phyloP scores from a whole-genome alignment of 2,329 filamentous ascomycete species.

The Aspergillus flavus region DNA sequence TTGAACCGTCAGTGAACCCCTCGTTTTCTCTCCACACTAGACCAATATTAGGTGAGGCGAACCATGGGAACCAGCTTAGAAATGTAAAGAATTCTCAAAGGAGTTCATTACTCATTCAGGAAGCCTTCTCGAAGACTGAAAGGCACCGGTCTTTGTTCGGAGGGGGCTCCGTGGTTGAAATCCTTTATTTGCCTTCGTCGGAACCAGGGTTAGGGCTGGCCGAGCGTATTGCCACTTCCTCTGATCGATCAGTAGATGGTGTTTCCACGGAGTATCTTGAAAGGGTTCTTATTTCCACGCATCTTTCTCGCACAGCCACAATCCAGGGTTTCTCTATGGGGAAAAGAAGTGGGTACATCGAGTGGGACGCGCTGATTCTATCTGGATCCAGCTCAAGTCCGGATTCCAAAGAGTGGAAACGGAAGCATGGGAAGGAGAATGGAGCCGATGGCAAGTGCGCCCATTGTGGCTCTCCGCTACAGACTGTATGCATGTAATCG shows the following conservation, averaged over 20 bases:
- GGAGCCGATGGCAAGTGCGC: not conserved
- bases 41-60: not conserved
- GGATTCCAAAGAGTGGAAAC: not conserved
- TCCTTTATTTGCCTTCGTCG: slow-evolving; percentile 3
- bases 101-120: not conserved
- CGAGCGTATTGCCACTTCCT: not conserved
- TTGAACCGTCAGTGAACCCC: not conserved
- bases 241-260: not conserved
- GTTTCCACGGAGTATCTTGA: not conserved
- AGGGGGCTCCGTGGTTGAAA: not conserved
- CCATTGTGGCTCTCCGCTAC: not conserved
- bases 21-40: not conserved
- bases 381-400: not conserved
- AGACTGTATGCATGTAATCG: not conserved
- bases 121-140: not conserved
- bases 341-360: not conserved
- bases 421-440: not conserved
- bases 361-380: not conserved
- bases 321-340: not conserved
- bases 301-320: not conserved
- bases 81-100: not conserved
- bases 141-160: not conserved
- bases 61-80: not conserved
- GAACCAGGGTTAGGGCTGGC: slow-evolving; percentile 9
- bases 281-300: not conserved